phyloP scores from a whole-genome alignment of 1,139 yeast species.

The Blastobotrys illinoisensis region DNA sequence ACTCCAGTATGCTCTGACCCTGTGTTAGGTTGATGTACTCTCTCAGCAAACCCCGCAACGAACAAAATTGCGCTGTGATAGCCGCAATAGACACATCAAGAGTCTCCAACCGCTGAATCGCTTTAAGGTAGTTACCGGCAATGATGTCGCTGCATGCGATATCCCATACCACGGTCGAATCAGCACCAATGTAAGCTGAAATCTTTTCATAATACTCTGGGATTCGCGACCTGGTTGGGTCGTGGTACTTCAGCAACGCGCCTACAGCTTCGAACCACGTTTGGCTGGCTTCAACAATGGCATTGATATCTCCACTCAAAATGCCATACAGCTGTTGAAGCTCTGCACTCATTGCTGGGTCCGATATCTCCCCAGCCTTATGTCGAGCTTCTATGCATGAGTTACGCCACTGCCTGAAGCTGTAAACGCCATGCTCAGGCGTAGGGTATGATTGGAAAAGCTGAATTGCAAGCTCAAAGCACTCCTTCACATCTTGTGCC shows the following conservation, averaged over 20 bases:
- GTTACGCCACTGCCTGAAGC: constrained; percentile 25
- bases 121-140: constrained; percentile 52
- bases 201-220: constrained; percentile 39
- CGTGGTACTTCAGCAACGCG: constrained; percentile 57
- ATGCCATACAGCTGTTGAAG: constrained; percentile 18
- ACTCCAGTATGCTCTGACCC: constrained; percentile 18
- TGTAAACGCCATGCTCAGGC: constrained; percentile 11
- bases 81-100: constrained; percentile 67
- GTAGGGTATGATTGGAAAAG: constrained; percentile 21
- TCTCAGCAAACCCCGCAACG: constrained; percentile 55
- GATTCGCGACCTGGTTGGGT: constrained; percentile 45
- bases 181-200: constrained; percentile 34
- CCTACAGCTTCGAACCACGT: constrained; percentile 71
- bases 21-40: constrained; percentile 33
- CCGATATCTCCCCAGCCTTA: constrained; percentile 13
- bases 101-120: constrained; percentile 54
- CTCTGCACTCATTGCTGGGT: constrained; percentile 14
- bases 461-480: constrained; percentile 17
- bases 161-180: constrained; percentile 49
- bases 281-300: constrained; percentile 44
- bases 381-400: constrained; percentile 15
- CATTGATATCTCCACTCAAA: constrained; percentile 47
- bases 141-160: constrained; percentile 56
- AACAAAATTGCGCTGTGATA: constrained; percentile 56
- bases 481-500: constrained; percentile 16